phyloP scores from a whole-genome alignment of 2,329 filamentous ascomycete species.

The Pezicula radicicola region DNA sequence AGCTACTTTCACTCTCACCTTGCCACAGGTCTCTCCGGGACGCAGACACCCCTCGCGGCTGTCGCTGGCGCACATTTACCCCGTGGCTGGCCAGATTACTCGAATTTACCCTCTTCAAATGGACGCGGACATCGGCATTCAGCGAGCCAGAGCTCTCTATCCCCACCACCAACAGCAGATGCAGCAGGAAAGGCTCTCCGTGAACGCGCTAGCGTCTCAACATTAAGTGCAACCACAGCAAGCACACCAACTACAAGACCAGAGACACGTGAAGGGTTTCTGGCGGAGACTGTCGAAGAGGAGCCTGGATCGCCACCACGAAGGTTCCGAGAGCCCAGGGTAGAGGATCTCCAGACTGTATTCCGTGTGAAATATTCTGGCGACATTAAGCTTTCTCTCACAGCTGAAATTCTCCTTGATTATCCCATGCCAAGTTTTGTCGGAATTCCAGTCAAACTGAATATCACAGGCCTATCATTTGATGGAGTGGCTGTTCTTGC shows the following conservation, averaged over 20 bases:
- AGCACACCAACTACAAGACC: slow-evolving; percentile 51
- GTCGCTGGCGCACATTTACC: slow-evolving; percentile 69
- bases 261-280: slow-evolving; percentile 50
- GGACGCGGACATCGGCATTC: slow-evolving; percentile 22
- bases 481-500: slow-evolving; percentile 92
- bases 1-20: slow-evolving; percentile 82
- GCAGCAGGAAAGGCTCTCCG: slow-evolving; percentile 38
- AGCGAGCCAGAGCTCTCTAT: slow-evolving; percentile 25
- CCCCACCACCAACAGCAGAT: slow-evolving; percentile 34
- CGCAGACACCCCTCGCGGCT: slow-evolving; percentile 75
- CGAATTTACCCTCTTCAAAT: slow-evolving; percentile 15
- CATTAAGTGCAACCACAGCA: slow-evolving; percentile 47
- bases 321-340: slow-evolving; percentile 66
- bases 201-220: slow-evolving; percentile 62
- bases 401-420: slow-evolving; percentile 92
- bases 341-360: slow-evolving; percentile 89
- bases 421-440: slow-evolving; percentile 99
- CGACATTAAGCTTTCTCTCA: slow-evolving; percentile 82
- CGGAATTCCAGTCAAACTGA: slow-evolving; percentile 88
- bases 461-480: slow-evolving; percentile 92
- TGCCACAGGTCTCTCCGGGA: slow-evolving; percentile 66
- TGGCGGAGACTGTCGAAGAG: slow-evolving; percentile 24
- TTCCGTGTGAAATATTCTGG: slow-evolving; percentile 88
- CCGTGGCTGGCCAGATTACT: slow-evolving; percentile 41
- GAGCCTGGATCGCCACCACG: slow-evolving; percentile 38